phyloP scores from a whole-genome alignment of 139 green algal species.

The Eudorina sp. region DNA sequence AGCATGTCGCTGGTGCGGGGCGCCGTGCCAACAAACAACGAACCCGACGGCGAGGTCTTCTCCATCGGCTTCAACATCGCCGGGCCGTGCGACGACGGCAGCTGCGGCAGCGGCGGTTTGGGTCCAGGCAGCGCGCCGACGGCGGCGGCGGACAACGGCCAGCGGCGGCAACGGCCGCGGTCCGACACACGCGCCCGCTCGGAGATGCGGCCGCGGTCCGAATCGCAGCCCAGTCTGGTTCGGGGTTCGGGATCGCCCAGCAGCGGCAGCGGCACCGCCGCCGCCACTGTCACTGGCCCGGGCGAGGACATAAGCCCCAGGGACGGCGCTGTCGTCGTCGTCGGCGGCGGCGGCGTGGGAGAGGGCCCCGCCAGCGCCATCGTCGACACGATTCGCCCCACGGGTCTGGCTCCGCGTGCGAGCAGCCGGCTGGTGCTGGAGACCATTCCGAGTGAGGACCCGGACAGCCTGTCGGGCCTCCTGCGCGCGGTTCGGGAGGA shows the following conservation, averaged over 20 bases:
- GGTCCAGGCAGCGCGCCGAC: neutral
- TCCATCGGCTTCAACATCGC: neutral
- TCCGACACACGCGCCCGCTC: no score
- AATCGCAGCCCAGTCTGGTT: no score
- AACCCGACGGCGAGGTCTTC: neutral
- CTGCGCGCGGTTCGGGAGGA: conserved; percentile 24
- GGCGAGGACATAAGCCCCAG: no score
- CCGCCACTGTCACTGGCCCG: no score
- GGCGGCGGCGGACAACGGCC: neutral
- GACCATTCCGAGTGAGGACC: conserved; percentile 41
- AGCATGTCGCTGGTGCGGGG: neutral
- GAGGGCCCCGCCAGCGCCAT: no score
- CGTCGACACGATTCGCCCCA: neutral
- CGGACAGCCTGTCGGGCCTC: conserved; percentile 35
- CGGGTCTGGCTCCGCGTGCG: neutral
- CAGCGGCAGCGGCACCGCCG: no score
- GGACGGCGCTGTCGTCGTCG: no score
- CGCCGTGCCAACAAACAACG: neutral
- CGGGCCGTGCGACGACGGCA: neutral
- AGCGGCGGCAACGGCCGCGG: neutral
- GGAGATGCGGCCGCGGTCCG: no score
- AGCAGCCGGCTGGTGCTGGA: conserved; percentile 20
- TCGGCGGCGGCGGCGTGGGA: no score
- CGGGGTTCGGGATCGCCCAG: no score
- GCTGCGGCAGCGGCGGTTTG: neutral